Evolutionary conservation across 1,284 basidiomycete genomes (phyloP).

Genomic region (Malassezia sympodialis): DNA sequence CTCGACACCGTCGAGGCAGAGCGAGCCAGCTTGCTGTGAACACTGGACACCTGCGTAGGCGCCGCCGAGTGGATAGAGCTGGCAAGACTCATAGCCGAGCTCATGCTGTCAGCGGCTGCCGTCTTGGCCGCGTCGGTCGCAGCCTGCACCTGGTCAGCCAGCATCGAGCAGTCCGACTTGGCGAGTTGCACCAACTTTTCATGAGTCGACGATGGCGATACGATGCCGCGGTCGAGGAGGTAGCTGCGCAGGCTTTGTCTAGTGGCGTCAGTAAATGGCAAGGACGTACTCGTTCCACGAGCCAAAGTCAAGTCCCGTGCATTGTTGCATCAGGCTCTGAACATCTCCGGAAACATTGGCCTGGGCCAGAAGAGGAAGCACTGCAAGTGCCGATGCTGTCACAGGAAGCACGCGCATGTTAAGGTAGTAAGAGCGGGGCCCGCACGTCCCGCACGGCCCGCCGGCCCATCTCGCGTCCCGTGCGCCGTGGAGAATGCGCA

Average conservation of each 20-base stretch:
- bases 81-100: conserved; percentile 1
- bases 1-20: not conserved
- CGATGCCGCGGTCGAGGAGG: conserved; percentile 44
- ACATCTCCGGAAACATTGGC: conserved; percentile 36
- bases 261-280: not conserved
- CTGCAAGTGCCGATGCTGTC: conserved; percentile 18
- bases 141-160: conserved; percentile 19
- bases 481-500: not conserved
- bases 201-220: conserved; percentile 36
- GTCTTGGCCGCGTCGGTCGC: conserved; percentile 25
- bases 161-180: conserved; percentile 35
- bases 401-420: conserved; percentile 3
- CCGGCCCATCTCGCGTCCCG: not conserved
- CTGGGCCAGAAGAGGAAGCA: conserved; percentile 23
- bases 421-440: not conserved
- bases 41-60: conserved; percentile 6
- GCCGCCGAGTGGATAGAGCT: conserved; percentile 5
- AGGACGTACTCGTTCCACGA: conserved; percentile 39
- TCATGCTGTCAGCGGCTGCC: conserved; percentile 13
- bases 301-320: conserved; percentile 37
- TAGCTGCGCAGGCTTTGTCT: conserved; percentile 39
- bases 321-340: conserved; percentile 26
- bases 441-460: not conserved
- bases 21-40: conserved; percentile 3
- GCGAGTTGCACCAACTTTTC: conserved; percentile 42